These are phyloP conservation scores for Trichoderma polysporum DNA, from an alignment of 2,329 filamentous ascomycete genomes.

Conservation along the genomic window DNA sequence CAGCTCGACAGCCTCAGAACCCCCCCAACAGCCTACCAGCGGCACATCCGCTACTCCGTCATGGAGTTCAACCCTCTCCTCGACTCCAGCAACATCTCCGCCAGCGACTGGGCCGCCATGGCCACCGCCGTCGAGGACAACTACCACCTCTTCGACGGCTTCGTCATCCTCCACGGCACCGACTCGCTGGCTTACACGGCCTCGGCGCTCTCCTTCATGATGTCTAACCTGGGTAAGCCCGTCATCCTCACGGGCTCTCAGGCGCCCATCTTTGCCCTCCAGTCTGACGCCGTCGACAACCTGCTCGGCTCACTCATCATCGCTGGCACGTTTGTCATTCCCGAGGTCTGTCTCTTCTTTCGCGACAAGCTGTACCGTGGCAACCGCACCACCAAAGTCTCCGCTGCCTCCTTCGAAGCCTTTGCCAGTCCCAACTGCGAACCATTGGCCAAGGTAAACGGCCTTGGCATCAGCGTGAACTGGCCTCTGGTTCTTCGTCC, in stretches of 20 bases:
- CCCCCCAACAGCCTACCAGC: conserved; percentile 74
- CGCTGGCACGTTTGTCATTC: conserved; percentile 88
- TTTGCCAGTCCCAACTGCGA: conserved; percentile 86
- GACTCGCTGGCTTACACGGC: conserved; percentile 88
- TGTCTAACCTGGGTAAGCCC: conserved; percentile 85
- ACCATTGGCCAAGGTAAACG: conserved; percentile 78
- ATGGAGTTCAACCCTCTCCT: conserved; percentile 82
- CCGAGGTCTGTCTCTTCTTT: conserved; percentile 92
- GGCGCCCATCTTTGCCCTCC: conserved; percentile 84
- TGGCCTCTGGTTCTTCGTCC: conserved; percentile 77
- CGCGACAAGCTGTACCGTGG: conserved; percentile 87
- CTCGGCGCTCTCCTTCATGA: conserved; percentile 90
- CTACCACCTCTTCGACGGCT: conserved; percentile 85
- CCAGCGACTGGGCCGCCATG: conserved; percentile 82
- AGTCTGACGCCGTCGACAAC: conserved; percentile 90
- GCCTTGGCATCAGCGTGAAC: conserved; percentile 75
- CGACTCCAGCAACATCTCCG: conserved; percentile 87
- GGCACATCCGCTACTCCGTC: conserved; percentile 79
- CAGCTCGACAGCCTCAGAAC: conserved; percentile 71
- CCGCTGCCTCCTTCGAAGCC: conserved; percentile 80
- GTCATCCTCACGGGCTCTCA: conserved; percentile 82
- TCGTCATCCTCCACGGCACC: conserved; percentile 87
- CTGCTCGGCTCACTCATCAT: conserved; percentile 84
- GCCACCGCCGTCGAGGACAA: conserved; percentile 77
- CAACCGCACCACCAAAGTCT: conserved; percentile 85